A percentile compares a stretch with the other conserved stretches of the same genome.
Evolutionary conservation across 2,329 filamentous ascomycete species (phyloP).

Genomic region (Aspergillus tubingensis): DNA sequence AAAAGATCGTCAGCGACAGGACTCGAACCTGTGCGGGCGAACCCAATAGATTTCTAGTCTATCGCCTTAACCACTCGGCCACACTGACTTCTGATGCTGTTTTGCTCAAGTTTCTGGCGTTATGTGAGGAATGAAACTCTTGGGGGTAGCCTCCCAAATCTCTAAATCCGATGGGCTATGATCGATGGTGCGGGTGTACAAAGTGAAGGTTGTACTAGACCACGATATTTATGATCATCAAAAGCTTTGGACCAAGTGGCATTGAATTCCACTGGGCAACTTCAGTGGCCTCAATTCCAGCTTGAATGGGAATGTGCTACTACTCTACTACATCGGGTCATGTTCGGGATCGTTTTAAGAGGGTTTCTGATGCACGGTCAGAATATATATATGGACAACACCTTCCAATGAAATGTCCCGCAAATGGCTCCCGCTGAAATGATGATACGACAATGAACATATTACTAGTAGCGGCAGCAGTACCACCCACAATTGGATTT

Average conservation of each 20-base stretch:
- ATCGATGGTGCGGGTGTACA: neutral
- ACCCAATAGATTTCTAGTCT: slow-evolving; percentile 15
- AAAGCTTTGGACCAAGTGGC: too few species aligned
- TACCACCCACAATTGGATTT: neutral
- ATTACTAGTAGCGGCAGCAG: too few species aligned
- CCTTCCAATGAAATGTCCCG: neutral
- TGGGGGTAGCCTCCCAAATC: too few species aligned
- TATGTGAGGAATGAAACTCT: neutral
- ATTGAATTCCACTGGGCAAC: too few species aligned
- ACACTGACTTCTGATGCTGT: neutral
- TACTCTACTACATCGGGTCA: neutral
- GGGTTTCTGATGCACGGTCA: neutral
- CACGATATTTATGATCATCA: too few species aligned
- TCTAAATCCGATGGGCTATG: neutral
- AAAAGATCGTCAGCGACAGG: slow-evolving; percentile 36
- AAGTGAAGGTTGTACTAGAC: neutral
- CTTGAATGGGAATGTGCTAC: neutral
- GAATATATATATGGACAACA: neutral
- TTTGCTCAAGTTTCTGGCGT: neutral
- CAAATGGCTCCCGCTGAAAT: neutral
- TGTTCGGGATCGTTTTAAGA: too few species aligned
- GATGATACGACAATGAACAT: neutral
- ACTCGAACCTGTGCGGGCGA: slow-evolving; percentile 22
- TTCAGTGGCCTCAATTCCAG: too few species aligned
- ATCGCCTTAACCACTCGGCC: slow-evolving; percentile 5